Evolutionary conservation across 495 filamentous ascomycete genomes (phyloP).

Genomic region (Podospora pseudopauciseta): DNA sequence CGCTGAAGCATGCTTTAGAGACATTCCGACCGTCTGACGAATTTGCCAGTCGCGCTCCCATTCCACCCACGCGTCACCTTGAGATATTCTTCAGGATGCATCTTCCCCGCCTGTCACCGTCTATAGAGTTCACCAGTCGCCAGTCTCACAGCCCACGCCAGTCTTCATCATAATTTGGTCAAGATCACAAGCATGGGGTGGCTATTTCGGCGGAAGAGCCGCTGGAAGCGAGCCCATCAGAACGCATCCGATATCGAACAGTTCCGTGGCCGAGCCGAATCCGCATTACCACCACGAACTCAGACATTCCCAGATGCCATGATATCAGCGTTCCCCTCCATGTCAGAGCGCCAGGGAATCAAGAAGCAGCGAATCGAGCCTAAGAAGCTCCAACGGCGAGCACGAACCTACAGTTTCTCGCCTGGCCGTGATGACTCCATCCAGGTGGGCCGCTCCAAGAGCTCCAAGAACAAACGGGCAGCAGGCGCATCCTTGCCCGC

Average conservation of each 20-base stretch:
- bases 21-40: constrained; percentile 13
- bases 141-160: constrained; percentile 1
- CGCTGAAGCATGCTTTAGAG: constrained; percentile 27
- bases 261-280: constrained; percentile 25
- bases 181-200: constrained; percentile 57
- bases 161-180: background rate
- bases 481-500: constrained; percentile 32
- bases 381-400: constrained; percentile 47
- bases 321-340: constrained; percentile 11
- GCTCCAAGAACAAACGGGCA: constrained; percentile 27
- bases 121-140: constrained; percentile 12
- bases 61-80: constrained; percentile 15
- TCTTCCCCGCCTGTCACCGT: constrained; percentile 14
- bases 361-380: constrained; percentile 39
- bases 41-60: constrained; percentile 15
- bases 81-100: constrained; percentile 27
- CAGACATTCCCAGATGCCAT: constrained; percentile 36
- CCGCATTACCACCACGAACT: constrained; percentile 33
- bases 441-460: constrained; percentile 30
- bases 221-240: constrained; percentile 41
- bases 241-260: constrained; percentile 37
- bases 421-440: constrained; percentile 49
- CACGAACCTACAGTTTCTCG: constrained; percentile 52
- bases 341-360: constrained; percentile 22
- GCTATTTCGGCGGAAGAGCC: constrained; percentile 70